phyloP scores from a whole-genome alignment of 2,329 filamentous ascomycete species.

The Nectriaceae sp. region DNA sequence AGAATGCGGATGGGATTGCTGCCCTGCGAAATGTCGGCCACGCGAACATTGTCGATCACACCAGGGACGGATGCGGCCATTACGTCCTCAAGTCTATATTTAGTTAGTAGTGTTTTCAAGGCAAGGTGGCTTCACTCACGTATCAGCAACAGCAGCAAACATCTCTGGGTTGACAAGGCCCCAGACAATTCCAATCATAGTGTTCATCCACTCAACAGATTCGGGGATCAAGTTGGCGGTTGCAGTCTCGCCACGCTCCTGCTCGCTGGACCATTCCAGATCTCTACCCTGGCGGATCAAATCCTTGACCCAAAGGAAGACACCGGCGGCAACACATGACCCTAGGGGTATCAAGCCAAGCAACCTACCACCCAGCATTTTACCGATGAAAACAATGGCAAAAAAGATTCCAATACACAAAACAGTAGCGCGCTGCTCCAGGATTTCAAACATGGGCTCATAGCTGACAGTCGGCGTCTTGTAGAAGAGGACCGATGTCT shows the following conservation, averaged over 20 bases:
- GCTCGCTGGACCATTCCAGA: conserved; percentile 85
- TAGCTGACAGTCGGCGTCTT: conserved; percentile 89
- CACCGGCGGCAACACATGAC: conserved; percentile 70
- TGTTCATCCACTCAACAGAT: conserved; percentile 96
- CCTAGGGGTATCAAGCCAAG: conserved; percentile 76
- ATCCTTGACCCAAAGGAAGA: conserved; percentile 90
- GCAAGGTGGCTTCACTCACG: conserved; percentile 37
- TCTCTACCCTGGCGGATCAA: conserved; percentile 79
- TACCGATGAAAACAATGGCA: conserved; percentile 75
- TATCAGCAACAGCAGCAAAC: conserved; percentile 91
- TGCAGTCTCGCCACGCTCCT: conserved; percentile 80
- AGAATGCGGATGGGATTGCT: conserved; percentile 87
- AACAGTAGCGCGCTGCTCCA: conserved; percentile 74
- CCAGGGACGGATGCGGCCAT: conserved; percentile 95
- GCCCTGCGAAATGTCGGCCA: conserved; percentile 93
- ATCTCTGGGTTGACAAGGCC: conserved; percentile 92
- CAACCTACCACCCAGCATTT: conserved; percentile 75
- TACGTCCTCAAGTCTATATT: conserved; percentile 62
- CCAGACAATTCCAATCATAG: conserved; percentile 81
- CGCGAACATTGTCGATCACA: conserved; percentile 90
- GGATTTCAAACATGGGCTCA: conserved; percentile 77
- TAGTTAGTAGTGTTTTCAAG: conserved; percentile 8
- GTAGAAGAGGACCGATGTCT: conserved; percentile 95
- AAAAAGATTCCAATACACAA: conserved; percentile 72
- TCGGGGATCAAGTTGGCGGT: conserved; percentile 89